Conservation (phyloP, 306 rosid genomes). For the Sechiopsis laciniata region DNA sequence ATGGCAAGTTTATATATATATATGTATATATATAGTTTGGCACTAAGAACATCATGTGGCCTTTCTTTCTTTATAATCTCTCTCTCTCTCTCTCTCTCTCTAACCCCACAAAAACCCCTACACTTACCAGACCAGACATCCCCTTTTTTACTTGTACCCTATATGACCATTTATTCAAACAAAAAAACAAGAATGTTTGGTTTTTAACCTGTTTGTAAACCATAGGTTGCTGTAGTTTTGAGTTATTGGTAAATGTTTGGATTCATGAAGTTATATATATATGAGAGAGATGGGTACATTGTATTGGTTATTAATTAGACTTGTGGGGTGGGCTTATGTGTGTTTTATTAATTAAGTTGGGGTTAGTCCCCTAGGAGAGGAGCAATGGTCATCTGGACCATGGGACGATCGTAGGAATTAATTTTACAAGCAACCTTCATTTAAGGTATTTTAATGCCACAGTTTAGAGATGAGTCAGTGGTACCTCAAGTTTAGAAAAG, state of each 20-base stretch:
- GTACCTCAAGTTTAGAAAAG: too few species aligned
- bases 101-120: background rate
- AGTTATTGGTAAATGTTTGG: background rate
- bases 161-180: background rate
- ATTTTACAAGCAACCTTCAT: too few species aligned
- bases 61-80: background rate
- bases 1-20: conserved; percentile 6
- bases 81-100: conserved; percentile 19
- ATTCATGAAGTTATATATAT: too few species aligned
- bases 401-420: too few species aligned
- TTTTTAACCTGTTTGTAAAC: background rate
- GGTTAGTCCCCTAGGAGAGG: too few species aligned
- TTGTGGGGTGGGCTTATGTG: background rate
- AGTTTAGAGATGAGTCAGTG: too few species aligned
- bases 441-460: too few species aligned
- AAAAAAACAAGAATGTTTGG: background rate
- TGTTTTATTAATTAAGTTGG: too few species aligned
- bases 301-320: background rate
- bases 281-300: background rate
- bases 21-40: conserved; percentile 5
- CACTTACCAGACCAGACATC: background rate
- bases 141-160: background rate
- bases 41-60: conserved; percentile 12
- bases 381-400: too few species aligned
- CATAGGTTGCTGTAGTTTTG: too few species aligned